Evolutionary conservation across 2,329 filamentous ascomycete species (phyloP).

Genomic region (Triangularia setosa): DNA sequence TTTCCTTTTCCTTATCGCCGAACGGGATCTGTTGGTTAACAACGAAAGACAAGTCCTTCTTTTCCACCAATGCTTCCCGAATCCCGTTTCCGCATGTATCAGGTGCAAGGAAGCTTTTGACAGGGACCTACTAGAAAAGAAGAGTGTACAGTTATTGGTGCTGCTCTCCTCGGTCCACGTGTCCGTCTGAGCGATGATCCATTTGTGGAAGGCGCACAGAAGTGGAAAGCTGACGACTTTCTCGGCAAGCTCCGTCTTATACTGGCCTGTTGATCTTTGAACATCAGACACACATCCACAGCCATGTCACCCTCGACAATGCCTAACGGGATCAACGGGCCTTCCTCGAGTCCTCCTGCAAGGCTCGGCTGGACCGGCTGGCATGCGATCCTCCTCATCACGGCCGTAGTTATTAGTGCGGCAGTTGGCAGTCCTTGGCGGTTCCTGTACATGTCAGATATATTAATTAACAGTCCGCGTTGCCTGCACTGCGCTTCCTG

Average conservation of each 20-base stretch:
- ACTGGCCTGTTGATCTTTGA: neutral
- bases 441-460: conserved; percentile 11
- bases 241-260: neutral
- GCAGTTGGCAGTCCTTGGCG: conserved; percentile 10
- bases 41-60: neutral
- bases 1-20: neutral
- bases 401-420: conserved; percentile 1
- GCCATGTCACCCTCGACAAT: neutral
- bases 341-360: neutral
- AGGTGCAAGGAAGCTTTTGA: neutral
- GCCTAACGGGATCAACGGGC: neutral
- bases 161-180: neutral
- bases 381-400: neutral
- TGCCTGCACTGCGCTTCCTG: conserved; percentile 7
- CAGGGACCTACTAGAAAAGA: neutral
- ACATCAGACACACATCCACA: neutral
- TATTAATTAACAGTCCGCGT: conserved; percentile 5
- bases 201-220: neutral
- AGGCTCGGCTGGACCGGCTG: neutral
- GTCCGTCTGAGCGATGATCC: neutral
- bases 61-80: neutral
- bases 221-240: neutral
- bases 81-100: neutral
- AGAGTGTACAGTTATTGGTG: neutral
- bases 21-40: neutral